phyloP scores from a whole-genome alignment of 768 basidiomycete species.

The Podaxis rugospora region DNA sequence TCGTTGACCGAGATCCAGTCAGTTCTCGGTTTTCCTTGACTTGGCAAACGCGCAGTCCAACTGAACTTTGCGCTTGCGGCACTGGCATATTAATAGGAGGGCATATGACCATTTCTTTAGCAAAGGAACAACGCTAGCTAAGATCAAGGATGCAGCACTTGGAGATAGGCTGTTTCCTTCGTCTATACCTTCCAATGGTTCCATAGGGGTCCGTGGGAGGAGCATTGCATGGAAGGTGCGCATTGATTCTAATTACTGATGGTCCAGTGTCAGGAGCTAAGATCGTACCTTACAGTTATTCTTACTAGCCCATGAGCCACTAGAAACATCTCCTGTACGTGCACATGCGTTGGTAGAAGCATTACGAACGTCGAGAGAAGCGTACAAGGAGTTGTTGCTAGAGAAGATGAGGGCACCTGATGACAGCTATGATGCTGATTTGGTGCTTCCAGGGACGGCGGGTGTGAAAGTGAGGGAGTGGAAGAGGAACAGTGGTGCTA shows the following conservation, averaged over 20 bases:
- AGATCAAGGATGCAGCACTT: conserved; percentile 63
- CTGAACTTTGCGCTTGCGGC: not conserved
- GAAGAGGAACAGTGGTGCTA: conserved; percentile 5
- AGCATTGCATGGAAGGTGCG: conserved; percentile 84
- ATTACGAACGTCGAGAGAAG: conserved; percentile 46
- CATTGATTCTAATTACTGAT: conserved; percentile 12
- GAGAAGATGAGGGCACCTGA: conserved; percentile 83
- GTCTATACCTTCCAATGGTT: conserved; percentile 26
- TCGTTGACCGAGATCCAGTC: conserved; percentile 12
- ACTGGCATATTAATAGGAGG: conserved; percentile 24
- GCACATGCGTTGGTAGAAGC: conserved; percentile 32
- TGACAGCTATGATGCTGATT: conserved; percentile 68
- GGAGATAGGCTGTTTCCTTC: conserved; percentile 53
- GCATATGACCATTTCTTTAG: conserved; percentile 45
- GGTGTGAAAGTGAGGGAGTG: not conserved
- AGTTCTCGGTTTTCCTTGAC: conserved; percentile 12
- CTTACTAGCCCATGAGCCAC: conserved; percentile 60
- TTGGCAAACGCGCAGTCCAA: not conserved
- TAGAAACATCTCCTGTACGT: conserved; percentile 42
- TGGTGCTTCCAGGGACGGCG: conserved; percentile 44
- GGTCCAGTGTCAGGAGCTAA: not conserved
- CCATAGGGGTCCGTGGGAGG: conserved; percentile 57
- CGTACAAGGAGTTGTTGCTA: conserved; percentile 54
- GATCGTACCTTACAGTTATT: conserved; percentile 42
- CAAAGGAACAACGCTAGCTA: conserved; percentile 50